Evolutionary conservation across 2,329 filamentous ascomycete species (phyloP).

Genomic region (Talaromyces sp.): DNA sequence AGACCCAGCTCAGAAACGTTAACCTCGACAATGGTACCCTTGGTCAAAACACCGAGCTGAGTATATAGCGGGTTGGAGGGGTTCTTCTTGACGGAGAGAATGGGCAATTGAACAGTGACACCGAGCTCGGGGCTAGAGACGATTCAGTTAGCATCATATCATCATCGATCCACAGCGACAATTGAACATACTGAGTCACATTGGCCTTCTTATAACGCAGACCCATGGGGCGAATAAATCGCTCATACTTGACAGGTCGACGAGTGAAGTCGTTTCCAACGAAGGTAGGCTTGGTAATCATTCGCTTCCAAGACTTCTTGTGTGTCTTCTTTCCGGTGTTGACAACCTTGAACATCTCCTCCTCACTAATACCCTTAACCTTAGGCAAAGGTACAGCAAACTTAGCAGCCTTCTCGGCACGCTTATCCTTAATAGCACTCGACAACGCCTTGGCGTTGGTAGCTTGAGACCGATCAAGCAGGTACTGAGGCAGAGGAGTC

Average conservation of each 20-base stretch:
- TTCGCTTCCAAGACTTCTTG: slow-evolving; percentile 72
- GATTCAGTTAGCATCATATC: slow-evolving; percentile 12
- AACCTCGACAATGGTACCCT: slow-evolving; percentile 84
- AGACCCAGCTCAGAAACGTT: slow-evolving; percentile 91
- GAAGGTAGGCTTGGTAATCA: slow-evolving; percentile 82
- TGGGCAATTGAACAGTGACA: slow-evolving; percentile 85
- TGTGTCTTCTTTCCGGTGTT: slow-evolving; percentile 93
- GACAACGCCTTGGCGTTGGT: slow-evolving; percentile 74
- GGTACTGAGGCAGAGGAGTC: slow-evolving; percentile 85
- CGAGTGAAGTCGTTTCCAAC: slow-evolving; percentile 89
- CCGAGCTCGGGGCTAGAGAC: slow-evolving; percentile 65
- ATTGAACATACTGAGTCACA: slow-evolving; percentile 53
- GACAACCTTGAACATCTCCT: slow-evolving; percentile 97
- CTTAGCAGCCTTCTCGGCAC: slow-evolving; percentile 88
- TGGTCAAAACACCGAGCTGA: slow-evolving; percentile 84
- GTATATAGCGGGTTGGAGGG: slow-evolving; percentile 90
- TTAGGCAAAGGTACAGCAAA: slow-evolving; percentile 92
- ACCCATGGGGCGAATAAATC: slow-evolving; percentile 76
- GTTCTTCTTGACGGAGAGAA: slow-evolving; percentile 79
- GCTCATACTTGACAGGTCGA: slow-evolving; percentile 75
- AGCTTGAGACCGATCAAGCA: slow-evolving; percentile 78
- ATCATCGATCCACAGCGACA: background rate
- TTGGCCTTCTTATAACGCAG: slow-evolving; percentile 78
- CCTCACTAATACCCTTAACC: slow-evolving; percentile 88
- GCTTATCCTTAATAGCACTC: slow-evolving; percentile 92